Percentiles rank a stretch among this genome's conserved stretches.
Conservation (phyloP, 2,329 filamentous ascomycete species). For the Alternaria arbusti region DNA sequence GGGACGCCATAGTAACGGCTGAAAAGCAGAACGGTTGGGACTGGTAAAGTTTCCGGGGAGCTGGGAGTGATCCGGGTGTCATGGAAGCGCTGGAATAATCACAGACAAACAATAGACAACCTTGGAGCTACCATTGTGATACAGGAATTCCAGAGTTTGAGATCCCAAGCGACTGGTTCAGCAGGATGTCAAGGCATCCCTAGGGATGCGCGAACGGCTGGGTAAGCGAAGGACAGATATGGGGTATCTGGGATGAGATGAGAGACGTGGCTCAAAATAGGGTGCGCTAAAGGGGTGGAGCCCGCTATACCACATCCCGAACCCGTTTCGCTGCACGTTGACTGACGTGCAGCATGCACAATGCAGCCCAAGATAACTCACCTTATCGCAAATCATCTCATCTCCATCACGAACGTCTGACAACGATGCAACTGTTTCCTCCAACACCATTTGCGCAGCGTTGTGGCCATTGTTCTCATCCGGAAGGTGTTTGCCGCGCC, state of each 20-base stretch:
- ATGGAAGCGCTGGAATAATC: background rate
- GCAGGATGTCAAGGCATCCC: background rate
- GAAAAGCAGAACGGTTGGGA: conserved; percentile 3
- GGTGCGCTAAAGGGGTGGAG: conserved; percentile 5
- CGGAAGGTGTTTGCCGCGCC: conserved; percentile 1
- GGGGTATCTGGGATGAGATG: background rate
- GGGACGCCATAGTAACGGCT: background rate
- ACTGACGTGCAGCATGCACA: conserved; percentile 10
- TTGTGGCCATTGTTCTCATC: background rate
- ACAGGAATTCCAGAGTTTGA: background rate
- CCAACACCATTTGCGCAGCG: background rate
- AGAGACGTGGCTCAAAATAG: conserved; percentile 2
- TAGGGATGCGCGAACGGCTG: background rate
- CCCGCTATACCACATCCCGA: conserved; percentile 7
- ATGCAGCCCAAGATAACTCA: conserved; percentile 2
- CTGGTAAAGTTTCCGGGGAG: background rate
- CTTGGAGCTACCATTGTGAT: background rate
- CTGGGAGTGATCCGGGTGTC: background rate
- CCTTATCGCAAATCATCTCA: background rate
- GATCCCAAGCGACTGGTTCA: background rate
- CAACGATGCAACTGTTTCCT: background rate
- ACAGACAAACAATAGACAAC: background rate
- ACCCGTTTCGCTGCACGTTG: conserved; percentile 11
- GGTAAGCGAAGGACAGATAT: background rate
- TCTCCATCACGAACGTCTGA: background rate